These are phyloP conservation scores for Rubia peregrina DNA, from an alignment of 305 asterid species.

Conservation along the genomic window DNA sequence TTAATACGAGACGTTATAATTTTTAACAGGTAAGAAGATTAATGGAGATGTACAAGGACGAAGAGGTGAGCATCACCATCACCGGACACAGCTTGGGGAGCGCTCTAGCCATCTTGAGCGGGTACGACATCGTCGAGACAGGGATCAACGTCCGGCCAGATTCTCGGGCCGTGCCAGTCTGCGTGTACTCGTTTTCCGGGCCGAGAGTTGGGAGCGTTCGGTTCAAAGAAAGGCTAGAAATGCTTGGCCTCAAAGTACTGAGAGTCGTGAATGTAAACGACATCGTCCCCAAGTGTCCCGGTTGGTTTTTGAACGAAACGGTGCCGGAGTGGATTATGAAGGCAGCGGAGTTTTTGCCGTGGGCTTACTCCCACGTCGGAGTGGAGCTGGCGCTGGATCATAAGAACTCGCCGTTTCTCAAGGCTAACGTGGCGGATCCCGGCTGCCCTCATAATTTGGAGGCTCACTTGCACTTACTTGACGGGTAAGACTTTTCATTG, in stretches of 20 bases:
- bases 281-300: constrained; percentile 37
- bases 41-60: constrained; percentile 17
- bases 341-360: constrained; percentile 32
- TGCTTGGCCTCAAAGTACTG: constrained; percentile 23
- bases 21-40: constrained; percentile 13
- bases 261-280: constrained; percentile 31
- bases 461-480: constrained; percentile 43
- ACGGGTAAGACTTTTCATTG: constrained; percentile 33
- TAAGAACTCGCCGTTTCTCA: constrained; percentile 36
- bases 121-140: constrained; percentile 26
- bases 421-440: constrained; percentile 20
- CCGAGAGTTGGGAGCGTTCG: constrained; percentile 31
- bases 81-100: constrained; percentile 34
- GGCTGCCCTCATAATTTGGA: constrained; percentile 45
- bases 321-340: constrained; percentile 24
- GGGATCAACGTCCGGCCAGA: constrained; percentile 15
- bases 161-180: constrained; percentile 12
- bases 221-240: constrained; percentile 25
- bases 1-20: too few relatives aligned
- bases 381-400: constrained; percentile 43
- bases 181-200: constrained; percentile 25
- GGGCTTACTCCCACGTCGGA: constrained; percentile 52
- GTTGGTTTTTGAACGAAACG: constrained; percentile 35
- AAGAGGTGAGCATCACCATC: constrained; percentile 27
- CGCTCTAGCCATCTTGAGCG: constrained; percentile 29